A percentile compares a stretch with the other conserved stretches of the same genome.
phyloP scores from a whole-genome alignment of 345 rosid species.

The Gossypium mustelinum region DNA sequence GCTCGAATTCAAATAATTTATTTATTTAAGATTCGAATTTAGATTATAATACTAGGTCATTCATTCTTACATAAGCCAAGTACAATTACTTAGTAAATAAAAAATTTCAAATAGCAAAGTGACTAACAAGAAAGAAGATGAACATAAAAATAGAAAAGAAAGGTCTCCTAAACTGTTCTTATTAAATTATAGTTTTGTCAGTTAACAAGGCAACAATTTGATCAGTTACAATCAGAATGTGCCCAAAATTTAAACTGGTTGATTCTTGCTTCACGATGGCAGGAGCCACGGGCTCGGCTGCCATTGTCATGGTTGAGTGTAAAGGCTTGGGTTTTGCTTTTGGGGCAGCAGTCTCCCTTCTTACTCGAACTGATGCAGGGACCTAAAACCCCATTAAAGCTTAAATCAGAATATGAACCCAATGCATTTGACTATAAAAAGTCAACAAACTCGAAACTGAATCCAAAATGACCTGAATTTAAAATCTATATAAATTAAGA shows the following conservation, averaged over 20 bases:
- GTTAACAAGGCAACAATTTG: not conserved
- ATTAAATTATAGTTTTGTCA: not conserved
- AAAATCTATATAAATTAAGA: too few species aligned
- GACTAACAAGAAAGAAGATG: not conserved
- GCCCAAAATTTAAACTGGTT: constrained; percentile 15
- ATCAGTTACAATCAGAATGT: not conserved
- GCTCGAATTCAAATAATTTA: too few species aligned
- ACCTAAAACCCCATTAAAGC: constrained; percentile 45
- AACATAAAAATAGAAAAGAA: not conserved
- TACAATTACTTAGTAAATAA: too few species aligned
- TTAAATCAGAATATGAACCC: not conserved
- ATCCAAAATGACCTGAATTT: too few species aligned
- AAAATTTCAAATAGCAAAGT: not conserved
- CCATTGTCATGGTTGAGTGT: constrained; percentile 19
- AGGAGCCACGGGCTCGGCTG: constrained; percentile 43
- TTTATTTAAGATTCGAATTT: too few species aligned
- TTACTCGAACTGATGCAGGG: constrained; percentile 93
- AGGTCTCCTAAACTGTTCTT: not conserved
- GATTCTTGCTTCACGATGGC: constrained; percentile 44
- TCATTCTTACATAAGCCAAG: too few species aligned
- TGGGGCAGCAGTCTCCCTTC: constrained; percentile 62
- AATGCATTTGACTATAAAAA: too few species aligned
- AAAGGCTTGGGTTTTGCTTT: constrained; percentile 69
- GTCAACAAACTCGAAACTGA: too few species aligned
- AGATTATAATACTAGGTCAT: too few species aligned